Conservation (phyloP, 495 filamentous ascomycete genomes). For the Aspergillus sclerotiicarbonarius region DNA sequence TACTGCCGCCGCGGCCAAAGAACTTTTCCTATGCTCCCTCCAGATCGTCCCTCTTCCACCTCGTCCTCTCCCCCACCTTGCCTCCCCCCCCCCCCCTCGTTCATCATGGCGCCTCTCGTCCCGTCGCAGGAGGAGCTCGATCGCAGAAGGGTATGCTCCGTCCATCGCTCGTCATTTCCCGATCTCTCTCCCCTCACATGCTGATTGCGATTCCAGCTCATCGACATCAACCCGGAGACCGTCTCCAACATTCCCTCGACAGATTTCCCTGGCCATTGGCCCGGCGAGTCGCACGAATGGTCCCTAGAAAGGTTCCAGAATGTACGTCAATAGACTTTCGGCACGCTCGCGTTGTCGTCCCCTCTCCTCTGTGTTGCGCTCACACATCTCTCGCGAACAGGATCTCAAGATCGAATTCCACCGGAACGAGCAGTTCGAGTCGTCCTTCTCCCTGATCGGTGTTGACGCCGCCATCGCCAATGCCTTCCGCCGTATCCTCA, state of each 20-base stretch:
- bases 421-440: slow-evolving; percentile 68
- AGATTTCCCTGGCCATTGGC: slow-evolving; percentile 88
- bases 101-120: slow-evolving; percentile 48
- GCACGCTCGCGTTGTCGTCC: background rate
- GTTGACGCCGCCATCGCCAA: slow-evolving; percentile 92
- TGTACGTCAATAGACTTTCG: slow-evolving; percentile 30
- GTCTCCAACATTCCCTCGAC: slow-evolving; percentile 83
- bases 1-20: slow-evolving; percentile 42
- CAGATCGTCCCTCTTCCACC: slow-evolving; percentile 14
- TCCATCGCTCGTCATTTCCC: background rate
- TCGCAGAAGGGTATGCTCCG: slow-evolving; percentile 43
- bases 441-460: slow-evolving; percentile 87
- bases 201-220: slow-evolving; percentile 57
- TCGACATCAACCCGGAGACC: slow-evolving; percentile 83
- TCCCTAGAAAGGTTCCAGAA: slow-evolving; percentile 69
- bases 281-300: slow-evolving; percentile 89
- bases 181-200: background rate
- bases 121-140: slow-evolving; percentile 50
- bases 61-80: slow-evolving; percentile 15
- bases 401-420: slow-evolving; percentile 77
- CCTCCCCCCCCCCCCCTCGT: slow-evolving; percentile 12
- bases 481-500: slow-evolving; percentile 94
- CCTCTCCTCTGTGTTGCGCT: slow-evolving; percentile 11
- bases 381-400: slow-evolving; percentile 30
- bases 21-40: slow-evolving; percentile 29